Base-by-base conservation (phyloP, 2,329 filamentous ascomycete genomes). In the Exophiala oligosperma region DNA sequence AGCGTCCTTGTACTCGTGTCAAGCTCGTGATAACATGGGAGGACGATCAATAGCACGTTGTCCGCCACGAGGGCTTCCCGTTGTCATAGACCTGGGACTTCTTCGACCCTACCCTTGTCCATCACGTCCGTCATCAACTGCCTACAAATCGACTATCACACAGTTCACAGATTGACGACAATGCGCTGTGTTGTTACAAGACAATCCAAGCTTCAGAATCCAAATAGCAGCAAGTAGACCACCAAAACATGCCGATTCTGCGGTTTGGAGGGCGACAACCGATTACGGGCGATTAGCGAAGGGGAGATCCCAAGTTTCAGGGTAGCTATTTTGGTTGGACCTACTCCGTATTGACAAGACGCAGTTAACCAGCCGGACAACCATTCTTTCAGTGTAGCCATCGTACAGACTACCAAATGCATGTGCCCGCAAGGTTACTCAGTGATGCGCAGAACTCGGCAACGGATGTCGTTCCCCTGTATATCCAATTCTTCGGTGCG, bases 101-200 rank as follows among this genome's bases (percentile, higher is more conserved):
- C 32, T 9, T 12, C 21, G 21, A 26, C 17, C 17, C 17, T 17
- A 40, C 28, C 23, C 56, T 32, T 58, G 44, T 11, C 35, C 29
- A 54, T 50, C 56, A 54, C 49, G 56, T 54, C 50, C 6, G 40
- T 44, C 32, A 47, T 50, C 46, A 43, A 47, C 49, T 46, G 54
- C 24, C 32, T 32, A 21, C 26, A 43, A 4, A 5, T 21, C n/a
- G 40, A 43, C 40, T 43, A 7, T 23, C 40, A 8, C 8, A 5
- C 6, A 9, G 4, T 11, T 8, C 32, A 35, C 32, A 8, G 9
- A 35, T 9, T 11, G 9, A 11, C 6, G 32, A 2, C 7, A 8
- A 9, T 35, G 32, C 2, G 32, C 32, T 9, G 4, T 35, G 32
- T 35, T 9, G 32, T 35, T 7, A 7, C 4, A 11, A 35, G 32